These are phyloP conservation scores for Mortierella sp. DNA, from an alignment of 371 early-diverging fungal species.

Conservation along the genomic window DNA sequence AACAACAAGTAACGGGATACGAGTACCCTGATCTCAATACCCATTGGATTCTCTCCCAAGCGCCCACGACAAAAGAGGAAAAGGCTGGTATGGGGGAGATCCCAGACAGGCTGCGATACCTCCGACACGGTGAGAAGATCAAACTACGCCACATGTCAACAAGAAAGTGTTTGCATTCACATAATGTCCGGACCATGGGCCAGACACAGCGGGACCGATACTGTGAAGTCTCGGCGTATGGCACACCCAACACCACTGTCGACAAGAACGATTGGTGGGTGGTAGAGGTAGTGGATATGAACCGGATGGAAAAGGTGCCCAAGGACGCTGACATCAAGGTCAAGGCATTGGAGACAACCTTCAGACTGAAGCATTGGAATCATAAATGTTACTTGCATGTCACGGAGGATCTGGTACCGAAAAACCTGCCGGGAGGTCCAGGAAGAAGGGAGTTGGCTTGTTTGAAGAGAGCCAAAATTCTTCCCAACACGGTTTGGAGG, in stretches of 20 bases:
- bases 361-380: conserved; percentile 18
- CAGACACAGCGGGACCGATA: background rate
- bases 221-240: conserved; percentile 22
- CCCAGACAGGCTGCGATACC: conserved; percentile 6
- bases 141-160: conserved; percentile 24
- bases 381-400: conserved; percentile 14
- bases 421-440: conserved; percentile 3
- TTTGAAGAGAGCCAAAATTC: conserved; percentile 18
- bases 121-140: conserved; percentile 20
- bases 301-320: background rate
- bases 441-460: conserved; percentile 26
- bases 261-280: conserved; percentile 34
- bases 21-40: conserved; percentile 32
- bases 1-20: conserved; percentile 25
- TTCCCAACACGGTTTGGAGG: conserved; percentile 21
- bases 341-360: conserved; percentile 19
- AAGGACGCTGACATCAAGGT: conserved; percentile 1
- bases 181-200: conserved; percentile 5
- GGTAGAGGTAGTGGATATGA: conserved; percentile 13
- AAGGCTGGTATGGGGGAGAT: conserved; percentile 11
- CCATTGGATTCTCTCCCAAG: conserved; percentile 21
- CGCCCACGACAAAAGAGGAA: background rate
- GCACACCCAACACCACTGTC: background rate
- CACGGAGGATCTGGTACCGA: conserved; percentile 7
- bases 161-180: conserved; percentile 31